Conservation (phyloP, 78 protist genomes). For the Abeoforma whisleri region DNA sequence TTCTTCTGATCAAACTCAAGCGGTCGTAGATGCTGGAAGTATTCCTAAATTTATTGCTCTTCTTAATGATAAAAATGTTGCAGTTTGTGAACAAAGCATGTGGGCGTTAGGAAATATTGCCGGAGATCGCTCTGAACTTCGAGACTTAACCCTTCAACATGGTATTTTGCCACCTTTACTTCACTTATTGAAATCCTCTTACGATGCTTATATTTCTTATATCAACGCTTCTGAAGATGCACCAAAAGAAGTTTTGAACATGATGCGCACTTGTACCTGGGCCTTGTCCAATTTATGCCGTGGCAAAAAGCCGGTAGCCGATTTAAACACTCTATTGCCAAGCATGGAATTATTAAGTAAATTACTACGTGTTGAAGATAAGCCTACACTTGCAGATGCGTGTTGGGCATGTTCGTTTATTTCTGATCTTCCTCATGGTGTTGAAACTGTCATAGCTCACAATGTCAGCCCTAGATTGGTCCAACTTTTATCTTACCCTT, state of each 20-base stretch:
- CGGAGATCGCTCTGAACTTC: slow-evolving; percentile 78
- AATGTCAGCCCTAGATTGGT: slow-evolving; percentile 67
- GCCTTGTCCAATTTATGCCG: slow-evolving; percentile 89
- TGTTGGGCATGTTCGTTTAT: slow-evolving; percentile 95
- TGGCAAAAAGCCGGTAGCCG: slow-evolving; percentile 85
- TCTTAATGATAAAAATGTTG: slow-evolving; percentile 61
- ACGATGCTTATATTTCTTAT: neutral
- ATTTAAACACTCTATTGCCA: slow-evolving; percentile 4
- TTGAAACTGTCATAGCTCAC: slow-evolving; percentile 76
- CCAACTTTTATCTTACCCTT: slow-evolving; percentile 29
- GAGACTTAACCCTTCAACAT: slow-evolving; percentile 71
- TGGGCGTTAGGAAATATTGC: slow-evolving; percentile 98
- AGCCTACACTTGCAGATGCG: slow-evolving; percentile 78
- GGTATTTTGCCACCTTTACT: neutral
- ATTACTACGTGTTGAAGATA: neutral
- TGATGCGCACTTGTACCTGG: slow-evolving; percentile 92
- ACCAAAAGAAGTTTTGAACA: slow-evolving; percentile 22
- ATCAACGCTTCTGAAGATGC: neutral
- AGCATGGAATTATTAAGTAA: slow-evolving; percentile 23
- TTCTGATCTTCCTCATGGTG: slow-evolving; percentile 82
- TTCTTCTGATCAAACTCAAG: slow-evolving; percentile 76
- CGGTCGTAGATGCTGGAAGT: slow-evolving; percentile 73
- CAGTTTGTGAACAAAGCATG: slow-evolving; percentile 76
- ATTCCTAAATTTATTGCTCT: slow-evolving; percentile 75
- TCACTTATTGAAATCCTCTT: neutral